Percentiles rank a stretch among this genome's conserved stretches.
These are phyloP conservation scores for Thalassiosira livingstoniorum DNA, from an alignment of 352 stramenopile species.

Conservation along the genomic window DNA sequence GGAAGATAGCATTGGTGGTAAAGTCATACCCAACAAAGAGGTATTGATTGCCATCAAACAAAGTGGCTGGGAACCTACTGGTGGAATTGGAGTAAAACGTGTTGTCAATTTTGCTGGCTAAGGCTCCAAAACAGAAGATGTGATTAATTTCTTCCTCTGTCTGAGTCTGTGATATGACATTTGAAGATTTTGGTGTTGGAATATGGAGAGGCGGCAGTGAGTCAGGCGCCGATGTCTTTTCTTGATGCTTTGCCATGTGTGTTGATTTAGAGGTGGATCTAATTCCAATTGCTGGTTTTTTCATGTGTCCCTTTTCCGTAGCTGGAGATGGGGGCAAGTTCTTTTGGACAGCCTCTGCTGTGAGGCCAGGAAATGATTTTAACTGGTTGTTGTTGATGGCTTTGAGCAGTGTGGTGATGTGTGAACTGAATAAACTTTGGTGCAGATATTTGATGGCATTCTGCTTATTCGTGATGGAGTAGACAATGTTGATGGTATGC, in stretches of 20 bases:
- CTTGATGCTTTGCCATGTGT: background rate
- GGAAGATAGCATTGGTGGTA: no score
- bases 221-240: background rate
- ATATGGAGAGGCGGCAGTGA: no score
- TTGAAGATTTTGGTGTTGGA: no score
- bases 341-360: slow-evolving; percentile 17
- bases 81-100: slow-evolving; percentile 19
- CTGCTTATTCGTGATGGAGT: slow-evolving; percentile 10
- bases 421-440: slow-evolving; percentile 22
- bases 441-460: slow-evolving; percentile 25
- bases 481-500: background rate
- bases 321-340: slow-evolving; percentile 1
- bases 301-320: slow-evolving; percentile 16
- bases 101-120: slow-evolving; percentile 24
- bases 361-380: background rate
- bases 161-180: no score
- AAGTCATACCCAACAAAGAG: slow-evolving; percentile 19
- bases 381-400: slow-evolving; percentile 32
- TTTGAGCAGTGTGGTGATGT: slow-evolving; percentile 8
- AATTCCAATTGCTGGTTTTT: background rate
- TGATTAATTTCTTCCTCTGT: no score
- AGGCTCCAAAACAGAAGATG: slow-evolving; percentile 27
- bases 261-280: background rate
- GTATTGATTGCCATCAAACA: slow-evolving; percentile 18
- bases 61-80: background rate